phyloP scores from a whole-genome alignment of 768 basidiomycete species.

The Termitomyces eurrhizus region DNA sequence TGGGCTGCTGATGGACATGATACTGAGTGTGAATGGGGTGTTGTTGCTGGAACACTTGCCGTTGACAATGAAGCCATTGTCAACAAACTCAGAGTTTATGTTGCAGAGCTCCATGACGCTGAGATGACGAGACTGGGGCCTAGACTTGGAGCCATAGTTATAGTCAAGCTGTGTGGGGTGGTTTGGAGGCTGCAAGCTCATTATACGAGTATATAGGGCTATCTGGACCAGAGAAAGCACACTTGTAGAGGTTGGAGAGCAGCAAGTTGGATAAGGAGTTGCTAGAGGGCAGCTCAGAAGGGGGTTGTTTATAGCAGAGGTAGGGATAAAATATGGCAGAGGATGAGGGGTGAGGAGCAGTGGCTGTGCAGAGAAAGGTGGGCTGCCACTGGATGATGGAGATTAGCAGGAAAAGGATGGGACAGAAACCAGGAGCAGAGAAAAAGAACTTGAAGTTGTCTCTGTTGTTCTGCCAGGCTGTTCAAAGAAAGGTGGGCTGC shows the following conservation, averaged over 20 bases:
- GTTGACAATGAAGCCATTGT: not conserved
- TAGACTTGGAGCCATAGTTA: too few species aligned
- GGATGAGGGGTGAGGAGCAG: too few species aligned
- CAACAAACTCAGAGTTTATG: conserved; percentile 18
- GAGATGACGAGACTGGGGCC: conserved; percentile 74
- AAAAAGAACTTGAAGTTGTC: too few species aligned
- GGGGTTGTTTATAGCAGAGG: conserved; percentile 13
- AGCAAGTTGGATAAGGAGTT: too few species aligned
- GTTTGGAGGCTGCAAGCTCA: conserved; percentile 16
- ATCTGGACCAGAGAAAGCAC: too few species aligned
- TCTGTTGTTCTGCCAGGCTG: too few species aligned
- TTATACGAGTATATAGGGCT: too few species aligned
- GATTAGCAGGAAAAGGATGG: too few species aligned
- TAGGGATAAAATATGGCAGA: conserved; percentile 2
- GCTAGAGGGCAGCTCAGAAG: conserved; percentile 44
- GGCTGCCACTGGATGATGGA: too few species aligned
- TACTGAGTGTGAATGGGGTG: not conserved
- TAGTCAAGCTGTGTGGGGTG: conserved; percentile 30
- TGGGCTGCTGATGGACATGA: not conserved
- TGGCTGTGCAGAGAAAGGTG: too few species aligned
- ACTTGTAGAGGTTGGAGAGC: conserved; percentile 49
- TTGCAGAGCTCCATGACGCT: conserved; percentile 89
- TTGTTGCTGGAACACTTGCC: not conserved
- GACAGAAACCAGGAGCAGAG: too few species aligned
- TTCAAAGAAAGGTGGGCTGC: too few species aligned